Evolutionary conservation across 1,284 basidiomycete genomes (phyloP).

Genomic region (Cutaneotrichosporon cutaneum): DNA sequence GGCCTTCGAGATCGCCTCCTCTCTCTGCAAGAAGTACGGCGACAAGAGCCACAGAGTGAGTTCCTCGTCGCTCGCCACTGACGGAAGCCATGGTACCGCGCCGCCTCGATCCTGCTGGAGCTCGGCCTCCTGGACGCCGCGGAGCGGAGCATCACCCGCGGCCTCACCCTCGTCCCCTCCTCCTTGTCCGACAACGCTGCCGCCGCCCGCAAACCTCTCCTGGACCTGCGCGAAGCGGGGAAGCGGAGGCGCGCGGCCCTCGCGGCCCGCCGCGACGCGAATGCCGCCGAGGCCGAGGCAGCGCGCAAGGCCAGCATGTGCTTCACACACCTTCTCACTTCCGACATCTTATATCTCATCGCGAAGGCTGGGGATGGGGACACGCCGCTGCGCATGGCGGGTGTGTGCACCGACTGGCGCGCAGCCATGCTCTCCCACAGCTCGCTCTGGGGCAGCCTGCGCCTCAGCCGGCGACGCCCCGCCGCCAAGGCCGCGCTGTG

Average conservation of each 20-base stretch:
- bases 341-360: slow-evolving; percentile 38
- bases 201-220: slow-evolving; percentile 4
- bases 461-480: slow-evolving; percentile 27
- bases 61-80: not conserved
- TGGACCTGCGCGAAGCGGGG: slow-evolving; percentile 9
- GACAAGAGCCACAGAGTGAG: slow-evolving; percentile 28
- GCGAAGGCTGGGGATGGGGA: slow-evolving; percentile 32
- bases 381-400: slow-evolving; percentile 32
- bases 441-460: slow-evolving; percentile 32
- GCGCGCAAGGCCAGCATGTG: slow-evolving; percentile 24
- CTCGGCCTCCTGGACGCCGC: slow-evolving; percentile 21
- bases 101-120: slow-evolving; percentile 27
- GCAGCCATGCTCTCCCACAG: slow-evolving; percentile 20
- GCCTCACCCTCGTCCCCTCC: not conserved
- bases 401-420: slow-evolving; percentile 39
- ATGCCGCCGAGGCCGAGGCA: slow-evolving; percentile 10
- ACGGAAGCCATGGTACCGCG: slow-evolving; percentile 36
- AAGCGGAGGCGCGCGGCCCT: not conserved
- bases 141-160: slow-evolving; percentile 16
- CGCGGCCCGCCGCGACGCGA: not conserved
- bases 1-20: slow-evolving; percentile 30
- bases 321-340: slow-evolving; percentile 31
- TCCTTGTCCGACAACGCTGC: not conserved
- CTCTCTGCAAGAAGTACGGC: slow-evolving; percentile 29
- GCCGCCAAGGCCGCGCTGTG: slow-evolving; percentile 25